These are phyloP conservation scores for Encephalitozoon romaleae DNA, from an alignment of 371 early-diverging fungal genomes.

Conservation along the genomic window DNA sequence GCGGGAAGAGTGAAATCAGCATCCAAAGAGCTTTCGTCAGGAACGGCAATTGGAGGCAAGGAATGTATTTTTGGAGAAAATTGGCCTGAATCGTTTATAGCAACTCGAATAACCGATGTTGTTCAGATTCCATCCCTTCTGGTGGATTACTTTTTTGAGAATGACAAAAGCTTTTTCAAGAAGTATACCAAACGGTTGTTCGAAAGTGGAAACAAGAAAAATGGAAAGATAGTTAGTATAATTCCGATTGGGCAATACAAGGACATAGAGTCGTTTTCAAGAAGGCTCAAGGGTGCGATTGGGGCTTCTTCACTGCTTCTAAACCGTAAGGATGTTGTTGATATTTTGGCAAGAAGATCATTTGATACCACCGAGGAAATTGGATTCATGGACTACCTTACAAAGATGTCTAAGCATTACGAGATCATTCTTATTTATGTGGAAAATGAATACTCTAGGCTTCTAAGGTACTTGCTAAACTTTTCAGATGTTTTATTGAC, in stretches of 20 bases:
- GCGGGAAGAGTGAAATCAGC: background rate
- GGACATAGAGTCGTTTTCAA: slow-evolving; percentile 7
- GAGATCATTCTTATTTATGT: slow-evolving; percentile 21
- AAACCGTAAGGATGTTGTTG: slow-evolving; percentile 3
- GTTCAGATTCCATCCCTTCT: slow-evolving; percentile 6
- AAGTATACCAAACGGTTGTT: background rate
- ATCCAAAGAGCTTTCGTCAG: background rate
- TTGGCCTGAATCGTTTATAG: background rate
- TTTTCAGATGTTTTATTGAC: slow-evolving; percentile 9
- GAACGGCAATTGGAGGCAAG: background rate
- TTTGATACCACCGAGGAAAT: slow-evolving; percentile 28
- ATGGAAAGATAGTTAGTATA: slow-evolving; percentile 16
- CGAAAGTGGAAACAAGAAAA: background rate
- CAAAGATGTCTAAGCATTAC: background rate
- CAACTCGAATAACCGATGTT: slow-evolving; percentile 4
- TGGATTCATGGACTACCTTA: slow-evolving; percentile 21
- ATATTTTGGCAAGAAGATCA: background rate
- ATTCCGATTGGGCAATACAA: slow-evolving; percentile 1
- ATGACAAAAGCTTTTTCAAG: background rate
- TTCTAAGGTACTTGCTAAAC: background rate
- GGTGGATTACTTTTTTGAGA: background rate
- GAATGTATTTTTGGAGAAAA: slow-evolving; percentile 13
- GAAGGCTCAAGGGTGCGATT: background rate
- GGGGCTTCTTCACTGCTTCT: slow-evolving; percentile 5
- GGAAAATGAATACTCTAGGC: slow-evolving; percentile 32